Conservation (phyloP, 257 asterid species). For the Solanum paucissectum region DNA sequence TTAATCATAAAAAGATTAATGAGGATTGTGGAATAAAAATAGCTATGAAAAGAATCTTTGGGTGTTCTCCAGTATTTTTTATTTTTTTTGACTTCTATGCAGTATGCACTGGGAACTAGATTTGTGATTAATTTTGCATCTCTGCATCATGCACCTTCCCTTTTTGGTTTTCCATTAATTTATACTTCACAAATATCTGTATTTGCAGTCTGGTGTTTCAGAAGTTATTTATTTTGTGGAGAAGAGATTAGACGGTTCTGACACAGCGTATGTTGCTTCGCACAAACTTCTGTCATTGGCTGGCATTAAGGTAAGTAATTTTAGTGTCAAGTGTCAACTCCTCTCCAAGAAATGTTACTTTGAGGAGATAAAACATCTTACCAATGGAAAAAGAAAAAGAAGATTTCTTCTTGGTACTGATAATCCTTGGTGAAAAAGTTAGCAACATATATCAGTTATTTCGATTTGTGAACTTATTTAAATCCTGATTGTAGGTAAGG, state of each 20-base stretch:
- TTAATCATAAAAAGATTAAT: background rate
- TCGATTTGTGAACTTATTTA: background rate
- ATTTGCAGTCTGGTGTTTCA: constrained; percentile 77
- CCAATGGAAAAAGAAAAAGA: background rate
- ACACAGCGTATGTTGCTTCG: constrained; percentile 62
- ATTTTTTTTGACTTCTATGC: background rate
- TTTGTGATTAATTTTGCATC: background rate
- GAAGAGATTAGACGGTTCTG: constrained; percentile 51
- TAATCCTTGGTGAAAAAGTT: background rate
- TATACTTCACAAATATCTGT: background rate
- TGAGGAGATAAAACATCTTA: background rate
- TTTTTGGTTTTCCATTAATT: background rate
- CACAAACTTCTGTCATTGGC: constrained; percentile 79
- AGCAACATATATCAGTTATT: background rate
- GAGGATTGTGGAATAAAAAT: background rate
- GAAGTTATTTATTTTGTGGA: constrained; percentile 84
- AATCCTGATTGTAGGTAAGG: constrained; percentile 41
- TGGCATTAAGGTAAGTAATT: constrained; percentile 60
- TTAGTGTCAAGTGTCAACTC: background rate
- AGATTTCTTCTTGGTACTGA: background rate
- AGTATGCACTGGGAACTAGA: background rate
- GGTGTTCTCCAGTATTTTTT: background rate
- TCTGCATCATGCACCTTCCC: background rate
- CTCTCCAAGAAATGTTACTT: background rate
- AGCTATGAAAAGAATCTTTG: background rate